These are phyloP conservation scores for Russula emetica DNA, from an alignment of 768 basidiomycete species.

Conservation along the genomic window DNA sequence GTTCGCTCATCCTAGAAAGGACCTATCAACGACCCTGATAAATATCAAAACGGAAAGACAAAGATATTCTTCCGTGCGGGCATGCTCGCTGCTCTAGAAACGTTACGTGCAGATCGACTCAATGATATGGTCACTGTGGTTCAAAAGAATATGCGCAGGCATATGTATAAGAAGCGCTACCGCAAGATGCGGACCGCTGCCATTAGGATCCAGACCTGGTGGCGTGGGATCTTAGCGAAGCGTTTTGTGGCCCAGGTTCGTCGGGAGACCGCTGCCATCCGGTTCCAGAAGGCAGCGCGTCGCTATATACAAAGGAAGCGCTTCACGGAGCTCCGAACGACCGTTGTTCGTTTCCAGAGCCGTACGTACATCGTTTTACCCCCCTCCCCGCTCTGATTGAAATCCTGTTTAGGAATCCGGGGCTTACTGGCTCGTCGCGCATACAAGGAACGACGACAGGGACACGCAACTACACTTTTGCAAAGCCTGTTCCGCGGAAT, in stretches of 20 bases:
- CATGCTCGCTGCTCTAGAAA: slow-evolving; percentile 94
- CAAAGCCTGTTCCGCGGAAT: slow-evolving; percentile 86
- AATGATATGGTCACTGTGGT: slow-evolving; percentile 91
- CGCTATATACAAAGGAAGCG: slow-evolving; percentile 67
- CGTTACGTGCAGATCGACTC: slow-evolving; percentile 80
- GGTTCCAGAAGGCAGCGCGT: slow-evolving; percentile 70
- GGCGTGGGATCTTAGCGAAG: slow-evolving; percentile 81
- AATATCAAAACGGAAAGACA: slow-evolving; percentile 93
- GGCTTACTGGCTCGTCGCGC: slow-evolving; percentile 64
- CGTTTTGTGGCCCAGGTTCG: slow-evolving; percentile 66
- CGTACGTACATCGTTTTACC: slow-evolving; percentile 51
- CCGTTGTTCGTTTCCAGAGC: slow-evolving; percentile 75
- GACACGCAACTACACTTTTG: slow-evolving; percentile 61
- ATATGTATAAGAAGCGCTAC: slow-evolving; percentile 80
- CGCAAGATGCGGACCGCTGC: slow-evolving; percentile 63
- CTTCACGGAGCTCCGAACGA: slow-evolving; percentile 58
- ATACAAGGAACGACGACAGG: slow-evolving; percentile 52
- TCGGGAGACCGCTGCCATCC: slow-evolving; percentile 66
- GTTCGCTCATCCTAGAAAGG: slow-evolving; percentile 74
- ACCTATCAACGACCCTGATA: slow-evolving; percentile 93
- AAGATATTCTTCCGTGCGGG: slow-evolving; percentile 99
- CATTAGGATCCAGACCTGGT: slow-evolving; percentile 90
- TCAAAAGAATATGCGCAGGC: slow-evolving; percentile 93
- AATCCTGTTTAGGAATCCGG: slow-evolving; percentile 54
- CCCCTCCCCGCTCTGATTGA: slow-evolving; percentile 14